Base-by-base conservation (phyloP, 1,284 basidiomycete species). In the Ustilago xerochloae region DNA sequence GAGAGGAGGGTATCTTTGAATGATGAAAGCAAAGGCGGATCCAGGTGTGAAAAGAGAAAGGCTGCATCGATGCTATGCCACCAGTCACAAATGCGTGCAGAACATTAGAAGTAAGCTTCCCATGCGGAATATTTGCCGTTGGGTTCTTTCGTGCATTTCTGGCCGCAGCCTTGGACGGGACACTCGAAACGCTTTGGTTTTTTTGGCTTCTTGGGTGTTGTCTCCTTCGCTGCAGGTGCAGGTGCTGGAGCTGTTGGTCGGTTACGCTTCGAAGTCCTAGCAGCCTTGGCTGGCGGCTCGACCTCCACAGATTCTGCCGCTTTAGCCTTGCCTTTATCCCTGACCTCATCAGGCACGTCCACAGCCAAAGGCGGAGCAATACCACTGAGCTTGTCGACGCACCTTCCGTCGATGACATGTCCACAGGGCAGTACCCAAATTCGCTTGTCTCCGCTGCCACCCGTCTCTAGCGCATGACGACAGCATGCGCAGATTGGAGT, bases 371-470 rank as follows among this genome's bases (percentile, higher is more conserved):
- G 30, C 8, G 46, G 39, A 29, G 57, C 28, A 28, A 65, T 36
- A 12, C 65, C 63, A 36, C 78, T 79, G 6, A 81, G 38, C n/a
- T 60, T 51, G 9, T 76, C 48, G 2, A 81, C 50, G 54, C 81
- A 82, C 5, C 71, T 64, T 2, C 81, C 81, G 35, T 82, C 81
- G 12, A 82, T 69, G 24, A 80, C 77, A 50, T 82, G 81, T 0
- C 81, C 81, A 35, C 81, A 82, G 0, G 79, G 79, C 26, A 82
- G 41, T 4, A 66, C 76, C 78, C 78, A 82, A 2, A 82, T 62
- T 29, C 78, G 64, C 32, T 65, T 33, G n/a, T 78, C 70, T 32
- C 68, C 77, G 1, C 50, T 57, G 1, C 74, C 81, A 12, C 77
- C 71, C 1, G 78, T 72, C 13, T 79, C 62, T 4, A 82, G 58